Evolutionary conservation across 2,329 filamentous ascomycete genomes (phyloP).

Genomic region (Didymella pinodella): DNA sequence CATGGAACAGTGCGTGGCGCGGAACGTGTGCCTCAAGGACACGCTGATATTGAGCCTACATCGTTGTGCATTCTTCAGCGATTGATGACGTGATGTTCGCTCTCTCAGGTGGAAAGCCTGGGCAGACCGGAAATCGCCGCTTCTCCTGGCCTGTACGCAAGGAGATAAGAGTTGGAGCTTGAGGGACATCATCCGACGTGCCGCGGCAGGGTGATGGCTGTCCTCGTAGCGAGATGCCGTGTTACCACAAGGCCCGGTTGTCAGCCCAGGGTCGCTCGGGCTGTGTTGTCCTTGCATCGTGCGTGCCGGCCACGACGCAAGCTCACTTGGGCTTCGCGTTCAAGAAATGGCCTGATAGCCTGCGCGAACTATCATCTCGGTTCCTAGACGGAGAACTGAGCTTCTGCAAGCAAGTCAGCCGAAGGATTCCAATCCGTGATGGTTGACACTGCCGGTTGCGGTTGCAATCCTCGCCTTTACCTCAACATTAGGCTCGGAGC

Average conservation of each 20-base stretch:
- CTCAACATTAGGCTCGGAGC: conserved; percentile 7
- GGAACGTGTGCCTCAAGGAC: not conserved
- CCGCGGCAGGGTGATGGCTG: conserved; percentile 21
- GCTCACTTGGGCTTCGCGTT: not conserved
- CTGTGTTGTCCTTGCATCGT: conserved; percentile 22
- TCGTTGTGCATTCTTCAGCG: not conserved
- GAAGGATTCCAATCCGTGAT: conserved; percentile 1
- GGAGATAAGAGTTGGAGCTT: conserved; percentile 1
- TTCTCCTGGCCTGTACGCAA: conserved; percentile 7
- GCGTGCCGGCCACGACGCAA: conserved; percentile 10
- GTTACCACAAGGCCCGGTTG: conserved; percentile 13
- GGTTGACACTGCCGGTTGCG: conserved; percentile 1
- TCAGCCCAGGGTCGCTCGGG: conserved; percentile 6
- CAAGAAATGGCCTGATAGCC: conserved; percentile 4
- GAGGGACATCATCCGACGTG: conserved; percentile 8
- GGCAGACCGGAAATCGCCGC: conserved; percentile 7
- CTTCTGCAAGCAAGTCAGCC: conserved; percentile 4
- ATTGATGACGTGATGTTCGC: not conserved
- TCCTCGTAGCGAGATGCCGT: conserved; percentile 12
- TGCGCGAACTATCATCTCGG: not conserved
- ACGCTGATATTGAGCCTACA: not conserved
- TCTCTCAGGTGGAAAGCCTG: not conserved
- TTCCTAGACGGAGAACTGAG: not conserved
- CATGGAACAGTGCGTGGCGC: not conserved
- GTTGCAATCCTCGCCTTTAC: conserved; percentile 3